Conservation (phyloP, 1,284 basidiomycete genomes). For the Cystobasidiaceae sp. region DNA sequence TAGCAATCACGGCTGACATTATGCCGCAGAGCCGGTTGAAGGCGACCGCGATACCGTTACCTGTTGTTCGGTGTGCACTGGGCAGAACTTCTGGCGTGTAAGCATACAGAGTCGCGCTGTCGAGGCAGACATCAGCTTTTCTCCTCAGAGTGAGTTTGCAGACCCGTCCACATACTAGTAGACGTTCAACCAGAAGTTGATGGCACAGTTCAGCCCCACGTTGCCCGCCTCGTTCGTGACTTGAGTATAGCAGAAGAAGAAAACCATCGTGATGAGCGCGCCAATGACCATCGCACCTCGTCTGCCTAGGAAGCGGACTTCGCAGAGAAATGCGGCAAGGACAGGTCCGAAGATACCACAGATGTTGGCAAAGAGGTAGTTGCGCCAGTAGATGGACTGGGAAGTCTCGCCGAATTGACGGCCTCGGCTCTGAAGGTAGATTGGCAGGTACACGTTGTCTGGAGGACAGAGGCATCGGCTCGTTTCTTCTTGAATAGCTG, state of each 20-base stretch:
- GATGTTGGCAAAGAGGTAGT: not conserved
- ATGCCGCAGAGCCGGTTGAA: conserved; percentile 62
- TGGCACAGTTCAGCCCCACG: conserved; percentile 52
- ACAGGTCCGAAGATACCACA: not conserved
- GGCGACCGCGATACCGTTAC: conserved; percentile 60
- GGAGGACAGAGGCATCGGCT: too few relatives aligned
- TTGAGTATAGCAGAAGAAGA: conserved; percentile 58
- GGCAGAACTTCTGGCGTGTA: conserved; percentile 60
- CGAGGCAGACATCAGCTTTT: conserved; percentile 60
- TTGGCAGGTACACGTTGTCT: too few relatives aligned
- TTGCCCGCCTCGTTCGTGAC: conserved; percentile 62
- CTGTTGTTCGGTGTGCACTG: conserved; percentile 64
- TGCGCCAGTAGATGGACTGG: conserved; percentile 5
- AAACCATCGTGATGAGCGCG: conserved; percentile 48
- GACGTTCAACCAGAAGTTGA: not conserved
- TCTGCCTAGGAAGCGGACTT: not conserved
- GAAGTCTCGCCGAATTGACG: conserved; percentile 1
- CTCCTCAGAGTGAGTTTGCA: too few relatives aligned
- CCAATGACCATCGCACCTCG: conserved; percentile 1
- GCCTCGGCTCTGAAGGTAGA: not conserved
- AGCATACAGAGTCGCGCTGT: conserved; percentile 65
- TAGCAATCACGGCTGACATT: conserved; percentile 34
- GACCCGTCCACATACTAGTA: too few relatives aligned
- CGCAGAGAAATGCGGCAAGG: not conserved
- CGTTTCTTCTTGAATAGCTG: too few relatives aligned